Evolutionary conservation across 768 basidiomycete species (phyloP).

Genomic region (Suillus placidus): DNA sequence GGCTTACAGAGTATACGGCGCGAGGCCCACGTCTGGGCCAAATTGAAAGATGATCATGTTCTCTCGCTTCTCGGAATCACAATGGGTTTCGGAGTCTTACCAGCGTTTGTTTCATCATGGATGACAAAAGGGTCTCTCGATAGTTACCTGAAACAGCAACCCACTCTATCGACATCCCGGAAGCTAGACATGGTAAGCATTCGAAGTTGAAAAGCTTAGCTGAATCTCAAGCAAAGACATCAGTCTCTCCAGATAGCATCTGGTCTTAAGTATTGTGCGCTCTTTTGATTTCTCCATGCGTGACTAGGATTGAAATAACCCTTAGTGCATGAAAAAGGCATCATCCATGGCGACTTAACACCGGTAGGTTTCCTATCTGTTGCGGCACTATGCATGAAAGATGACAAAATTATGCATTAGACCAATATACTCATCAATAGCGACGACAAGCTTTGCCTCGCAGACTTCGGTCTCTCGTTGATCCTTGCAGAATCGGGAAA

Average conservation of each 20-base stretch:
- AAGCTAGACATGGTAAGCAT: constrained; percentile 24
- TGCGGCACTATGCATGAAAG: background rate
- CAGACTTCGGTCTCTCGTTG: constrained; percentile 37
- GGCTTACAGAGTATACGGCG: constrained; percentile 25
- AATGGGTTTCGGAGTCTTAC: constrained; percentile 28
- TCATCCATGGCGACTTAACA: constrained; percentile 45
- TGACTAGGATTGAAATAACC: background rate
- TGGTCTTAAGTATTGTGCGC: constrained; percentile 26
- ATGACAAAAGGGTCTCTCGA: constrained; percentile 34
- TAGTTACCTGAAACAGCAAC: constrained; percentile 27
- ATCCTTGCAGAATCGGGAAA: constrained; percentile 15
- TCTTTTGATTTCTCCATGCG: background rate
- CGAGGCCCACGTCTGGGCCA: constrained; percentile 35
- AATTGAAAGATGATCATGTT: constrained; percentile 33
- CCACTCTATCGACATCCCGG: constrained; percentile 14
- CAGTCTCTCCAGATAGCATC: constrained; percentile 29
- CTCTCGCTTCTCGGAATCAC: constrained; percentile 33
- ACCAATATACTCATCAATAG: constrained; percentile 25
- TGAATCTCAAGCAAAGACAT: background rate
- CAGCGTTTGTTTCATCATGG: constrained; percentile 40
- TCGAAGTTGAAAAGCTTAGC: no score
- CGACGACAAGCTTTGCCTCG: constrained; percentile 20
- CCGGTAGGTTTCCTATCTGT: constrained; percentile 24
- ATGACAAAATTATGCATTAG: constrained; percentile 14
- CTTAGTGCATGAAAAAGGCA: constrained; percentile 23